Base-by-base conservation (phyloP, 177 flowering plant species). In the Tripterygium wilfordii region DNA sequence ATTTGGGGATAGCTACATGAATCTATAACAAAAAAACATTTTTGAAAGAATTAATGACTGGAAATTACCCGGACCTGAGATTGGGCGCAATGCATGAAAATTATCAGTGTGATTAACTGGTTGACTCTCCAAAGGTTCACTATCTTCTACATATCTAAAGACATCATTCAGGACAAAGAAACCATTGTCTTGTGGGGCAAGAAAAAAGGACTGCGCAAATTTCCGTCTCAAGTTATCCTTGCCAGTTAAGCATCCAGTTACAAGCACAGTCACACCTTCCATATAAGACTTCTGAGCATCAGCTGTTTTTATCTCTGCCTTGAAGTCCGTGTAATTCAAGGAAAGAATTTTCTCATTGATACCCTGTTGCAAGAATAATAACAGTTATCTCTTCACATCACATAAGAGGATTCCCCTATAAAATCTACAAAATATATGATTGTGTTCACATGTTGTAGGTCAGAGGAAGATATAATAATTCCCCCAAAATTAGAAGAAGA, bases 121-220 rank as follows among this genome's bases (percentile, higher is more conserved):
- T 45, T 31, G 60, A 18, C 30, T 48, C 19, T 58, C 66, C 30
- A 38, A 37, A 10, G 63, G 10, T 49, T 72, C 75, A 32, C 20
- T 51, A 42, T 83, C 87, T 20, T 74, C 87, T 14, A 81, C 56
- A 59, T 63, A 80, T 63, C 95, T 71, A 54, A 84, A 80, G n/a
- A 84, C 74, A 62, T 89, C 97, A 71, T 86, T 89, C 22, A 77
- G 42, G 28, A 88, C 96, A 70, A 65, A 85, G 57, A 74, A 88
- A 5, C 90, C 96, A 37, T 73, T 71, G 48, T 81, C 85, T 63
- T 89, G 97, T 10, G 97, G 97, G 36, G 95, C 95, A 17, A 89
- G 83, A 39, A 89, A 88, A 56, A 89, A 89, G 2, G 85, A 63
- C 52, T 89, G 97, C 2, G 80, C 51, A 60, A 89, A 89, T 45